Conservation (phyloP, 192 early-diverging fungal genomes). For the Allomyces macrogynus region DNA sequence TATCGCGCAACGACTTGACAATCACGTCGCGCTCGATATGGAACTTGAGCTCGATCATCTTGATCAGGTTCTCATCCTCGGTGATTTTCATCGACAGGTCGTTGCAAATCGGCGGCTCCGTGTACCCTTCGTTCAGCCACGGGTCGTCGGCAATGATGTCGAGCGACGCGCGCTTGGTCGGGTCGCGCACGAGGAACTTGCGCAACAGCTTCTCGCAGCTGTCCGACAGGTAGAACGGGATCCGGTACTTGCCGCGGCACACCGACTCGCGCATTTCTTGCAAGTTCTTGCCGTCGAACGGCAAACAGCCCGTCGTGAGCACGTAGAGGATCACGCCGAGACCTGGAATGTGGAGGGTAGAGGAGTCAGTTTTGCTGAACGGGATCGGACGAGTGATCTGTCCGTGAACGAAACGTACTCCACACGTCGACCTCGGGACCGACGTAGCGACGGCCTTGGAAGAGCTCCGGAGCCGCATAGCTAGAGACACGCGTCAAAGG, state of each 20-base stretch:
- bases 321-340: slow-evolving; percentile 27
- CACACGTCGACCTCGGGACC: slow-evolving; percentile 94
- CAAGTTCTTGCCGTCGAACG: slow-evolving; percentile 36
- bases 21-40: slow-evolving; percentile 25
- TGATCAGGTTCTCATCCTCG: slow-evolving; percentile 32
- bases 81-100: slow-evolving; percentile 21
- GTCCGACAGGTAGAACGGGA: slow-evolving; percentile 36
- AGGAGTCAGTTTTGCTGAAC: neutral
- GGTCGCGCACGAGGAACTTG: slow-evolving; percentile 84
- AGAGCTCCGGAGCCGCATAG: slow-evolving; percentile 84
- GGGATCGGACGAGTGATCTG: neutral
- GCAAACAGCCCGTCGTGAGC: slow-evolving; percentile 72
- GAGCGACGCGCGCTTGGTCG: slow-evolving; percentile 38
- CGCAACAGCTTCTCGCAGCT: slow-evolving; percentile 44
- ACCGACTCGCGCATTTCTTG: slow-evolving; percentile 35
- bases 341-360: neutral
- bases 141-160: slow-evolving; percentile 38
- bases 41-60: slow-evolving; percentile 29
- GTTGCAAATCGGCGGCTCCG: slow-evolving; percentile 24
- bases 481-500: neutral
- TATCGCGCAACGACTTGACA: slow-evolving; percentile 23
- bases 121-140: slow-evolving; percentile 36
- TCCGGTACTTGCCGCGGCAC: slow-evolving; percentile 38
- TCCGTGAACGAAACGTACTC: slow-evolving; percentile 48
- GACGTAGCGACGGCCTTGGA: slow-evolving; percentile 77